These are phyloP conservation scores for Magnusiomyces paraingens DNA, from an alignment of 1,139 yeast species.

Conservation along the genomic window DNA sequence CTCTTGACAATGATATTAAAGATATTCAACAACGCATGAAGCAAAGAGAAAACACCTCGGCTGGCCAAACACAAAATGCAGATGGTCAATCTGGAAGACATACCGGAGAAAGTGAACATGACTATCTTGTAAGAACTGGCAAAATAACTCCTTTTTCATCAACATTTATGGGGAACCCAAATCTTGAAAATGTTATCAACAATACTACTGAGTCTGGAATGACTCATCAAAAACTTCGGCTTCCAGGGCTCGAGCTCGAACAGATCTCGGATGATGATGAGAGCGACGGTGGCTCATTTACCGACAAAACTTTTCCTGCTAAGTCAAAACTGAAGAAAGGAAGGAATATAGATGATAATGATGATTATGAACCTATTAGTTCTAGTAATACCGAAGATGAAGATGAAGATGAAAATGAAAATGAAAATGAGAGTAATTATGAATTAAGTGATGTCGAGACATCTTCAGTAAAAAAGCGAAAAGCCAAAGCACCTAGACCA, in stretches of 20 bases:
- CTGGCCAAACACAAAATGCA: constrained; percentile 8
- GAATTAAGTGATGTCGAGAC: constrained; percentile 25
- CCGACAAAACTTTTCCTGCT: no score
- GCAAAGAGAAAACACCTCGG: constrained; percentile 21
- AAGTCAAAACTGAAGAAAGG: constrained; percentile 17
- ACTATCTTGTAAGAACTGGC: constrained; percentile 80
- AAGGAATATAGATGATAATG: constrained; percentile 19
- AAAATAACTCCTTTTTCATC: constrained; percentile 91
- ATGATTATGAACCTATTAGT: constrained; percentile 8
- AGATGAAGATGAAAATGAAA: constrained; percentile 22
- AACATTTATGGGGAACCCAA: constrained; percentile 37
- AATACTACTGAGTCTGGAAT: constrained; percentile 9
- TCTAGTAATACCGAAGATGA: constrained; percentile 16
- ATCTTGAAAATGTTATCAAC: constrained; percentile 12
- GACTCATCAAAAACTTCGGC: constrained; percentile 40
- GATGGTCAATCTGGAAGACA: constrained; percentile 14
- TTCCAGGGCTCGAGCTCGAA: constrained; percentile 39
- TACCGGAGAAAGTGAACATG: constrained; percentile 61
- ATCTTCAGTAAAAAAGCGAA: constrained; percentile 19
- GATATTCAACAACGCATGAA: constrained; percentile 58
- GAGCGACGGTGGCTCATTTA: constrained; percentile 18
- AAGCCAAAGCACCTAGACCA: constrained; percentile 15
- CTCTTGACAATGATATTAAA: constrained; percentile 50
- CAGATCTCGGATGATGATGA: constrained; percentile 20
- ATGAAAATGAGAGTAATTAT: constrained; percentile 25